Conservation (phyloP, 192 early-diverging fungal species). For the Chytriomyces confervae region DNA sequence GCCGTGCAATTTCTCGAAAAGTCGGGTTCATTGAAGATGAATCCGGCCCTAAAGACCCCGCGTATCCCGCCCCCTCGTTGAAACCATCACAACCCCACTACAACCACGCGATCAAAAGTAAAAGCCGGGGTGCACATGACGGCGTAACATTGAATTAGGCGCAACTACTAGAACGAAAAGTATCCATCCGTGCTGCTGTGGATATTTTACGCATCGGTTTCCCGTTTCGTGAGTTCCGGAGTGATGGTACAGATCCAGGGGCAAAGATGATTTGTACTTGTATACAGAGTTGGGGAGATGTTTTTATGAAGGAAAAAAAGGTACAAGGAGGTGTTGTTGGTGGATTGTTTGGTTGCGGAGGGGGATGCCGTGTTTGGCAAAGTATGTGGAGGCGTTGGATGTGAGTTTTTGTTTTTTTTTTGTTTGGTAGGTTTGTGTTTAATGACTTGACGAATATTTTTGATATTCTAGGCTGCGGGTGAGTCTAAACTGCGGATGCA, state of each 20-base stretch:
- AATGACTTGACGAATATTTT: no score
- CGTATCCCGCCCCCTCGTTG: not conserved
- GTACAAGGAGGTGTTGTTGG: constrained; percentile 48
- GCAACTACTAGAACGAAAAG: constrained; percentile 44
- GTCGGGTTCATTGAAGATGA: constrained; percentile 23
- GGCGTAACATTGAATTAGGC: constrained; percentile 60
- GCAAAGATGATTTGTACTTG: constrained; percentile 58
- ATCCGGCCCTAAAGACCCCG: constrained; percentile 9
- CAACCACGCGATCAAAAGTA: constrained; percentile 29
- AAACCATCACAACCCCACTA: constrained; percentile 20
- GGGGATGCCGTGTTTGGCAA: constrained; percentile 48
- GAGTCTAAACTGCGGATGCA: no score
- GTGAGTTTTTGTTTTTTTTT: not conserved
- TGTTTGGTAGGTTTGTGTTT: no score
- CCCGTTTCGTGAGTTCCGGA: constrained; percentile 41
- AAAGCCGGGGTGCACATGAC: no score
- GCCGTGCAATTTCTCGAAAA: constrained; percentile 34
- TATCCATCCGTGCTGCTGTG: constrained; percentile 27
- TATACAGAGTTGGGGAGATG: constrained; percentile 47
- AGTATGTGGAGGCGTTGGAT: constrained; percentile 57
- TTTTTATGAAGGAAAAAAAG: constrained; percentile 59
- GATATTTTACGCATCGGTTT: constrained; percentile 44
- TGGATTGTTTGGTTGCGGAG: constrained; percentile 48
- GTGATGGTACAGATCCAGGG: not conserved
- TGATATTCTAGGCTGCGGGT: constrained; percentile 23